These are phyloP conservation scores for Henningerozyma blattae DNA, from an alignment of 805 yeast species.

Conservation along the genomic window DNA sequence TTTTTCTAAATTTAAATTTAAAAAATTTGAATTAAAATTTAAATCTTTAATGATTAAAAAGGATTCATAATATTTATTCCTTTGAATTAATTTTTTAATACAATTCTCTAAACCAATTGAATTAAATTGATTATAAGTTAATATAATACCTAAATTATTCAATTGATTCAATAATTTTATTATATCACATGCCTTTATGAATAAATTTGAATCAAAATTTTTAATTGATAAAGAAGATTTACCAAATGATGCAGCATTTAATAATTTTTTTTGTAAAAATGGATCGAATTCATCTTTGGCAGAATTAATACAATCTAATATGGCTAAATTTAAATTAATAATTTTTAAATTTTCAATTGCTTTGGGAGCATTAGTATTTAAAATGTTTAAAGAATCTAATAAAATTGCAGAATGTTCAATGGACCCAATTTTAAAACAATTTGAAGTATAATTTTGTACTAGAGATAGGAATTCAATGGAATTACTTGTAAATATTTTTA, in stretches of 20 bases:
- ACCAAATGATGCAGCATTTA: conserved; percentile 80
- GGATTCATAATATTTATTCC: conserved; percentile 52
- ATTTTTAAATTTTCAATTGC: conserved; percentile 65
- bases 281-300: conserved; percentile 70
- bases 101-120: conserved; percentile 44
- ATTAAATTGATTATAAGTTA: conserved; percentile 47
- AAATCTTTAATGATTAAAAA: conserved; percentile 45
- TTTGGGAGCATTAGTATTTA: conserved; percentile 59
- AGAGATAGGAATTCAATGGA: conserved; percentile 50
- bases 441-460: conserved; percentile 45
- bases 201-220: conserved; percentile 44
- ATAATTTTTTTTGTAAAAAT: conserved; percentile 64
- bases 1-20: too few relatives aligned
- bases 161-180: conserved; percentile 61
- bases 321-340: conserved; percentile 45
- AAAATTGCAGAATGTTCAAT: conserved; percentile 72
- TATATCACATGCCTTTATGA: conserved; percentile 48
- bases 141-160: conserved; percentile 50
- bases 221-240: conserved; percentile 44
- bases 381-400: conserved; percentile 61
- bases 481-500: conserved; percentile 48
- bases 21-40: conserved; percentile 6
- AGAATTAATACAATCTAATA: conserved; percentile 59
- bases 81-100: conserved; percentile 41
- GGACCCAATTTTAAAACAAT: conserved; percentile 73